A percentile compares a stretch with the other conserved stretches of the same genome.
These are phyloP conservation scores for Aspergillus sclerotialis DNA, from an alignment of 2,329 filamentous ascomycete species.

Conservation along the genomic window DNA sequence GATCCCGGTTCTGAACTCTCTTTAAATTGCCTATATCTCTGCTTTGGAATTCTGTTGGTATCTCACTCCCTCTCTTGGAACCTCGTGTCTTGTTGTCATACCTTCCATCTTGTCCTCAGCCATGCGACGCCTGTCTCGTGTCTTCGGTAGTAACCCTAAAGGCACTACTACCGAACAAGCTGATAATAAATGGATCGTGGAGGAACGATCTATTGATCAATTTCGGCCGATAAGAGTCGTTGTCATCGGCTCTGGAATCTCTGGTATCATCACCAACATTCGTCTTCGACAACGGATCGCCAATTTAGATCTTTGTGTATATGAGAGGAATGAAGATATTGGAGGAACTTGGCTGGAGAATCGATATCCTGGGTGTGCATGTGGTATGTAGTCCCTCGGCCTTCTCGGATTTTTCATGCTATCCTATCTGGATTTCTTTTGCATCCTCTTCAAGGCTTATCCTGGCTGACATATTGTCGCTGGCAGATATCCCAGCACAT, in stretches of 20 bases:
- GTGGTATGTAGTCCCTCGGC: slow-evolving; percentile 16
- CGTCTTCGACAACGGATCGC: slow-evolving; percentile 30
- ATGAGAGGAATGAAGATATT: slow-evolving; percentile 28
- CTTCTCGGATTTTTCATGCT: not conserved
- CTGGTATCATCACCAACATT: slow-evolving; percentile 32
- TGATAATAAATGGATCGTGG: slow-evolving; percentile 13
- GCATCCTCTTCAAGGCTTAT: not conserved
- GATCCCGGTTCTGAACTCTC: too few species aligned
- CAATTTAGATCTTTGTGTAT: slow-evolving; percentile 28
- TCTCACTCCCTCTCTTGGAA: too few species aligned
- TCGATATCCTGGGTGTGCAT: slow-evolving; percentile 30
- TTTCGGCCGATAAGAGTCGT: slow-evolving; percentile 25
- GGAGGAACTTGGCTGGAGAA: slow-evolving; percentile 31
- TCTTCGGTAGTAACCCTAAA: not conserved
- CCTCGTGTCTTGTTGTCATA: too few species aligned
- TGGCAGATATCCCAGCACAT: slow-evolving; percentile 39
- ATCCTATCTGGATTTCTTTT: not conserved
- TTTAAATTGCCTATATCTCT: too few species aligned
- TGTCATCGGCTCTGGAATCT: slow-evolving; percentile 34
- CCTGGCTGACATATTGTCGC: not conserved
- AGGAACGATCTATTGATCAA: slow-evolving; percentile 27
- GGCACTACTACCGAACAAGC: not conserved
- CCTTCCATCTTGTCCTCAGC: too few species aligned
- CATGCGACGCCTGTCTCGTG: too few species aligned
- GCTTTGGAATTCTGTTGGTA: too few species aligned